Evolutionary conservation across 176 grass and related monocot genomes (phyloP).

Genomic region (Avena insularis): DNA sequence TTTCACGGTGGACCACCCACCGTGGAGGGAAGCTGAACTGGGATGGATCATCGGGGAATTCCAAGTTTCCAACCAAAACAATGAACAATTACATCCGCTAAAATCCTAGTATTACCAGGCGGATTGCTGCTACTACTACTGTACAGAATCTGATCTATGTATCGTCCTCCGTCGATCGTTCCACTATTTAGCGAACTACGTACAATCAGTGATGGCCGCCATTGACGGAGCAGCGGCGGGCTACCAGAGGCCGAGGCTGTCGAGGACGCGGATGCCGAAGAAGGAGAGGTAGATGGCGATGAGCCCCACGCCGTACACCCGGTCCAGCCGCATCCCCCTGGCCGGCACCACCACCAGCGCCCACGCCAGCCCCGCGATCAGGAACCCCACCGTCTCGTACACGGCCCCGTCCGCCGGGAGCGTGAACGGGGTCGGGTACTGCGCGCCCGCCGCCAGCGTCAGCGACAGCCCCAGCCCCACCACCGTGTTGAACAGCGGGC

Average conservation of each 20-base stretch:
- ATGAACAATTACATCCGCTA: neutral
- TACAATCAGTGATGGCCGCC: conserved; percentile 7
- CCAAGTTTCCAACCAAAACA: neutral
- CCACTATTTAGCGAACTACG: neutral
- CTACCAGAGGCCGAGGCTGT: conserved; percentile 53
- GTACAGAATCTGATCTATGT: conserved; percentile 28
- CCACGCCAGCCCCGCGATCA: conserved; percentile 64
- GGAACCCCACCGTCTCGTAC: conserved; percentile 78
- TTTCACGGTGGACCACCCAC: neutral
- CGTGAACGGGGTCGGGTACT: conserved; percentile 55
- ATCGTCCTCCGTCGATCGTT: neutral
- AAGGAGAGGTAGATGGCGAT: conserved; percentile 79
- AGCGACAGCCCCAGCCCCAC: conserved; percentile 75
- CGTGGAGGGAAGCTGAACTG: neutral
- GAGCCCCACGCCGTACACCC: conserved; percentile 65
- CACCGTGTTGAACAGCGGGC: conserved; percentile 84
- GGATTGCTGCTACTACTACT: neutral
- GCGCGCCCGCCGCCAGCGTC: conserved; percentile 56
- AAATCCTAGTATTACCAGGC: neutral
- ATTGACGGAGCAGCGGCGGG: neutral
- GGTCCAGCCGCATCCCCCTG: conserved; percentile 76
- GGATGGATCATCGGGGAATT: neutral
- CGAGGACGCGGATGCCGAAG: conserved; percentile 51
- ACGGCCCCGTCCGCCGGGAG: conserved; percentile 52
- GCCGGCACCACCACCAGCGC: conserved; percentile 74